Percentiles rank a stretch among this genome's conserved stretches.
Evolutionary conservation across 2,329 filamentous ascomycete species (phyloP).

Genomic region (Trichoderma hamatum): DNA sequence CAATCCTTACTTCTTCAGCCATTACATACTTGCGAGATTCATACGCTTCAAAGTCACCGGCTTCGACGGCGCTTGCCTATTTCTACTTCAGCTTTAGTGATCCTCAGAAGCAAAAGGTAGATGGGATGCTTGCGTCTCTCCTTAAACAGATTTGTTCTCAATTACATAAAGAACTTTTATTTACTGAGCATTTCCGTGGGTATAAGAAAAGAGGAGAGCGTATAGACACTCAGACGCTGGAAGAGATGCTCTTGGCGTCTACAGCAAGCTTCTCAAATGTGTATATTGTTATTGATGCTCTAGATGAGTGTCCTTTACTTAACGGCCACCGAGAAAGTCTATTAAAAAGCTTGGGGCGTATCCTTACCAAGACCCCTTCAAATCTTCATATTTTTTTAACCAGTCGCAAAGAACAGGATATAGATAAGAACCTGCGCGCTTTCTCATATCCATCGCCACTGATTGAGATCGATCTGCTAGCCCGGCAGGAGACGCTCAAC

Average conservation of each 20-base stretch:
- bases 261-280: neutral
- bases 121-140: slow-evolving; percentile 22
- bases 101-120: slow-evolving; percentile 3
- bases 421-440: neutral
- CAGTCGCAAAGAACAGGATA: slow-evolving; percentile 10
- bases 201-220: slow-evolving; percentile 1
- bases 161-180: neutral
- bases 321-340: neutral
- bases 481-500: neutral
- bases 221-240: neutral
- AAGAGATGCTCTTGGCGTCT: neutral
- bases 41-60: neutral
- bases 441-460: neutral
- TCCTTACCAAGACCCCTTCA: neutral
- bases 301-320: slow-evolving; percentile 16
- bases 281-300: slow-evolving; percentile 16
- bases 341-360: neutral
- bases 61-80: neutral
- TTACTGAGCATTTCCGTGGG: neutral
- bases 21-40: neutral
- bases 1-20: neutral
- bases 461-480: neutral
- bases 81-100: slow-evolving; percentile 24
- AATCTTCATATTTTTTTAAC: slow-evolving; percentile 22
- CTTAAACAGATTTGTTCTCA: slow-evolving; percentile 16